Conservation (phyloP, 257 asterid genomes). For the Voacanga thouarsii region DNA sequence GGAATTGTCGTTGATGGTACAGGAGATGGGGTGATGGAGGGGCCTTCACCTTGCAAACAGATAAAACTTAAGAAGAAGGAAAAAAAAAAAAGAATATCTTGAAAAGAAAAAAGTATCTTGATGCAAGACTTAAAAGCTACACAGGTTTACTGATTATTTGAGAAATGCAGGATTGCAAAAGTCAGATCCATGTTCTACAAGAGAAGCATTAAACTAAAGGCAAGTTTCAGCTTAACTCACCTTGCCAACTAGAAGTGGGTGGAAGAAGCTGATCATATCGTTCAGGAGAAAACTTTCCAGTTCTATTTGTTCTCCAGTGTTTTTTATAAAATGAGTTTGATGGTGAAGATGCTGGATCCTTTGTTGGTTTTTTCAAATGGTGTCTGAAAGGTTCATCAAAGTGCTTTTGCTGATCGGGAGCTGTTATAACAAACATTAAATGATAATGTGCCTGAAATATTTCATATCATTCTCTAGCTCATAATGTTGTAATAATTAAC, state of each 20-base stretch:
- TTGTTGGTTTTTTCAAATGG: conserved; percentile 26
- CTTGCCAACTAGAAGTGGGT: conserved; percentile 29
- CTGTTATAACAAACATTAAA: conserved; percentile 28
- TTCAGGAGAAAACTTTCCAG: conserved; percentile 37
- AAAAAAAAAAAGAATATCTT: neutral
- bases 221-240: conserved; percentile 25
- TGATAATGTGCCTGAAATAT: neutral
- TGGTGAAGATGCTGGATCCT: conserved; percentile 32
- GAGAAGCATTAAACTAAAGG: neutral
- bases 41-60: conserved; percentile 33
- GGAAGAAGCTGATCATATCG: conserved; percentile 32
- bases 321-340: conserved; percentile 25
- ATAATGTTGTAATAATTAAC: neutral
- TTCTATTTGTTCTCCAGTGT: conserved; percentile 35
- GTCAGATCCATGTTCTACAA: neutral
- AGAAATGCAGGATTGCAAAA: neutral
- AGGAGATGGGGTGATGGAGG: conserved; percentile 39
- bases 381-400: conserved; percentile 27
- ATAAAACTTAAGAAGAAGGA: neutral
- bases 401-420: conserved; percentile 24
- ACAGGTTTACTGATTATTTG: neutral
- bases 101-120: neutral
- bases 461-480: neutral
- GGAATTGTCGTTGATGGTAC: conserved; percentile 48
- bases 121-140: too few species aligned